Base-by-base conservation (phyloP, 306 rosid species). In the Casuarina equisetifolia region DNA sequence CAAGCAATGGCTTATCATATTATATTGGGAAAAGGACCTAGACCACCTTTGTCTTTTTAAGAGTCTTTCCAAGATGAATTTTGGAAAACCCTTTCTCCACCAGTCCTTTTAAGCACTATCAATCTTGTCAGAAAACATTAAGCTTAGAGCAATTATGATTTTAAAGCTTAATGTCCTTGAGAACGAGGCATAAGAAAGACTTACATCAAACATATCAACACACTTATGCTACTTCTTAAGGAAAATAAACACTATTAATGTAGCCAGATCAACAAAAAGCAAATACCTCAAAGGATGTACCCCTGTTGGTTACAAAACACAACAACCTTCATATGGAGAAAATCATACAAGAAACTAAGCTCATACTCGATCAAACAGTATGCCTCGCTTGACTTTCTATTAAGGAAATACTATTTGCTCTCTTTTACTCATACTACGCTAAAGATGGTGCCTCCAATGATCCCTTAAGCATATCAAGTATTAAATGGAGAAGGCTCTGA, bases 101-200 rank as follows among this genome's bases (percentile, higher is more conserved):
- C 42, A 0, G 1, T 9, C 2, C 39, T 55, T 19, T 9, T 54
- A 6, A 4, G 39, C 36, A 1, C 40, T 3, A 38, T 54, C 38
- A 9, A 52, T 73, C 76, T 68, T 39, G 32, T 73, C 76, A 1
- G 76, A 73, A 53, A 55, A 73, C 16, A 73, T 20, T 35, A 73
- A 68, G 68, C 38, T 55, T 0, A 73, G 10, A 17, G 42, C 3
- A 0, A 52, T 54, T 5, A 39, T 38, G 8, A 9, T 11, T n/a
- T 73, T 68, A 0, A 54, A 40, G 13, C 8, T 53, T 36, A 73
- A 17, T 25, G 67, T 68, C 42, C 50, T 68, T 15, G 0, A 4
- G 49, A 55, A 68, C 25, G 55, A 73, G 53, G 16, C 12, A 32
- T 73, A 73, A 38, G 68, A 54, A n/a, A 73, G 52, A 17, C 17